Conservation (phyloP, 495 filamentous ascomycete species). For the Aspergillus hancockii region DNA sequence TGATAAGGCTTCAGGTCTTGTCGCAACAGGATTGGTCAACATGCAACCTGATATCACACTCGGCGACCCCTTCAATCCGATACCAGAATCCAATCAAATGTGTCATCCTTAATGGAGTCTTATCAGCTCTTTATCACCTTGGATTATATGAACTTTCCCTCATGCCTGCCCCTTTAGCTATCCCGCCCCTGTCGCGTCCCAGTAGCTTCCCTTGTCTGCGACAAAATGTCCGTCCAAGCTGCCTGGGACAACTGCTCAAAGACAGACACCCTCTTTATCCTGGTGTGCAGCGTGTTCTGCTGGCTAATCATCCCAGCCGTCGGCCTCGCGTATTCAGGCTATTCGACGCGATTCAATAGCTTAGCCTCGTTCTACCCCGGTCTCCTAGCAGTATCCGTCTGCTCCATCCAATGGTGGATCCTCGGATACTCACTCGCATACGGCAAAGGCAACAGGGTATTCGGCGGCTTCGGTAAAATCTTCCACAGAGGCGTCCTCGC, state of each 20-base stretch:
- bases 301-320: constrained; percentile 46
- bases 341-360: constrained; percentile 45
- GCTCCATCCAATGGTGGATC: constrained; percentile 49
- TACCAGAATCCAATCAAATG: constrained; percentile 1
- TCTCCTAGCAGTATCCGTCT: constrained; percentile 41
- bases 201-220: neutral
- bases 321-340: constrained; percentile 49
- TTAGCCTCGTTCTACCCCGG: constrained; percentile 50
- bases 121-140: neutral
- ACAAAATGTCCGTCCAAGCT: constrained; percentile 23
- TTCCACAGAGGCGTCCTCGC: constrained; percentile 42
- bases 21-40: neutral
- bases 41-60: neutral
- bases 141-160: neutral
- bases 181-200: neutral
- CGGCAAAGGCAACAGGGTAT: constrained; percentile 35
- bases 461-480: constrained; percentile 40
- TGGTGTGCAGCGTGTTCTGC: constrained; percentile 46
- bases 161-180: neutral
- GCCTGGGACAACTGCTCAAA: constrained; percentile 35
- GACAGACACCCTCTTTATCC: constrained; percentile 43
- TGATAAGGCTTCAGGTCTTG: neutral
- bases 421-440: constrained; percentile 47
- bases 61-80: neutral
- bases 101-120: neutral